phyloP scores from a whole-genome alignment of 306 rosid species.

The Citrullus mucosospermus region DNA sequence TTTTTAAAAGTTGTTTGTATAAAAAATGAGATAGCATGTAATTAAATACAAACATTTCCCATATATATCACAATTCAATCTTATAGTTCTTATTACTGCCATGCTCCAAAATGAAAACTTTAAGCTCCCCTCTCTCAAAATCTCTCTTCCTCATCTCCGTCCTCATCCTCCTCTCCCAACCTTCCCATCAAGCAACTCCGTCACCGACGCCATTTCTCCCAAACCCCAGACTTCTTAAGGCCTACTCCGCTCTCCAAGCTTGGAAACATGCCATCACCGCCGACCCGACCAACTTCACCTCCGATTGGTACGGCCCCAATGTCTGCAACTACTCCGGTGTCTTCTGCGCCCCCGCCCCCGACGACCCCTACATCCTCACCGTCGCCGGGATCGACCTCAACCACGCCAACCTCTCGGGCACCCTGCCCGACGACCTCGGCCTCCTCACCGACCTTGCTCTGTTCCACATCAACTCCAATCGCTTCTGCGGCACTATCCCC shows the following conservation, averaged over 20 bases:
- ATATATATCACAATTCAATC: neutral
- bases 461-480: constrained; percentile 71
- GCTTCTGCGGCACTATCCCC: constrained; percentile 61
- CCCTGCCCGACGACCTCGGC: constrained; percentile 60
- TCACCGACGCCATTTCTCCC: constrained; percentile 12
- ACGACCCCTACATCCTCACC: constrained; percentile 39
- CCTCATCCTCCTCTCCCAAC: constrained; percentile 23
- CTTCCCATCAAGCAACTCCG: constrained; percentile 30
- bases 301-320: constrained; percentile 52
- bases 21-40: no score
- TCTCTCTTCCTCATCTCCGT: neutral
- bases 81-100: neutral
- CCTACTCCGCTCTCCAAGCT: constrained; percentile 69
- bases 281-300: constrained; percentile 56
- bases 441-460: constrained; percentile 58
- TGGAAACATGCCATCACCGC: constrained; percentile 62
- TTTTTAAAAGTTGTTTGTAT: no score
- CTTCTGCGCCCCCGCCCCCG: constrained; percentile 61
- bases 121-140: neutral
- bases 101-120: constrained; percentile 14
- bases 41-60: no score
- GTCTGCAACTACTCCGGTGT: constrained; percentile 85
- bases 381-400: constrained; percentile 89
- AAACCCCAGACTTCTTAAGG: constrained; percentile 60
- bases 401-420: constrained; percentile 52